Evolutionary conservation across 345 rosid genomes (phyloP).

Genomic region (Eucalyptus tenuipes): DNA sequence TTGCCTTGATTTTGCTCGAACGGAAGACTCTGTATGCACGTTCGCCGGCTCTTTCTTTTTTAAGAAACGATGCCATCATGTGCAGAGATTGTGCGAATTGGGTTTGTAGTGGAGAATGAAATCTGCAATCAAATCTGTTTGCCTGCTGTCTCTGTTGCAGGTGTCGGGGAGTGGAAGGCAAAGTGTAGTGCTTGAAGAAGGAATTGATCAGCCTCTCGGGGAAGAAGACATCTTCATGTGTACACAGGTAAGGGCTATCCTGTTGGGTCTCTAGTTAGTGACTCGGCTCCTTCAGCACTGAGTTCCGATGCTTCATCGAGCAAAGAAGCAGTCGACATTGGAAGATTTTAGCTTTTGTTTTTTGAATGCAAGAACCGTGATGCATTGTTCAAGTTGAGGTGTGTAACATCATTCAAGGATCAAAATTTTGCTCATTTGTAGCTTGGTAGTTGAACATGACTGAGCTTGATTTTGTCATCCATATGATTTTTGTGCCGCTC

Average conservation of each 20-base stretch:
- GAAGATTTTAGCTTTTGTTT: not conserved
- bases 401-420: not conserved
- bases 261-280: not conserved
- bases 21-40: not conserved
- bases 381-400: not conserved
- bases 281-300: not conserved
- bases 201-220: not conserved
- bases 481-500: not conserved
- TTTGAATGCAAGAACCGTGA: not conserved
- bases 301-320: not conserved
- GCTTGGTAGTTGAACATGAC: not conserved
- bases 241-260: slow-evolving; percentile 5
- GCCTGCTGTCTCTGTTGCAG: not conserved
- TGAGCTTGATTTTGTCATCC: not conserved
- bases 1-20: slow-evolving; percentile 11
- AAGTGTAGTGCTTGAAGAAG: not conserved
- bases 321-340: not conserved
- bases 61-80: not conserved
- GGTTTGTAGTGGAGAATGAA: not conserved
- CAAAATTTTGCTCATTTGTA: not conserved
- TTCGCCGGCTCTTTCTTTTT: not conserved
- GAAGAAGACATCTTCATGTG: slow-evolving; percentile 12
- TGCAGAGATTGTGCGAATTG: not conserved
- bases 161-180: not conserved
- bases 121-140: not conserved